phyloP scores from a whole-genome alignment of 2,329 filamentous ascomycete genomes.

The Beauveria pseudobassiana region DNA sequence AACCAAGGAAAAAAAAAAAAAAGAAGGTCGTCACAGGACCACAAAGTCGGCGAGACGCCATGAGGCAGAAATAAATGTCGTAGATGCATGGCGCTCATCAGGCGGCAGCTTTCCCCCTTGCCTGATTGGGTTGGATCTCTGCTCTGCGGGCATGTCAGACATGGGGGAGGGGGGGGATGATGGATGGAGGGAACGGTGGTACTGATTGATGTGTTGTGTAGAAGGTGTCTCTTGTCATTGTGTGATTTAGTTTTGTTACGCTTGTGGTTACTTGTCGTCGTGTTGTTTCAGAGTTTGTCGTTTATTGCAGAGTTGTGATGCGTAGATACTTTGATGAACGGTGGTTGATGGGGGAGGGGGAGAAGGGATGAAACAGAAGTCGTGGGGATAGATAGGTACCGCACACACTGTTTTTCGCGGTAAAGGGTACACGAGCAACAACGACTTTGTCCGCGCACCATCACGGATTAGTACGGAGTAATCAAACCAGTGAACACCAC shows the following conservation, averaged over 20 bases:
- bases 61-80: background rate
- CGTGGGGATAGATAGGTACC: background rate
- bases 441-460: background rate
- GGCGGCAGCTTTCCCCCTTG: slow-evolving; percentile 9
- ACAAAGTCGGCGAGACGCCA: background rate
- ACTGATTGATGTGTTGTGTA: too few relatives aligned
- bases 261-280: too few relatives aligned
- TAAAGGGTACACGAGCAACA: background rate
- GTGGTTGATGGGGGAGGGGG: background rate
- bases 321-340: too few relatives aligned
- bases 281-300: too few relatives aligned
- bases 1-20: too few relatives aligned
- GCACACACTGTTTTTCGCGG: background rate
- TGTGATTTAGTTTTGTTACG: too few relatives aligned
- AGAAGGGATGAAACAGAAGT: too few relatives aligned
- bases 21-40: background rate
- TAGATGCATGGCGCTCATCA: slow-evolving; percentile 14
- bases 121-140: slow-evolving; percentile 14
- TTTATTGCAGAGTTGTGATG: too few relatives aligned
- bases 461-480: background rate
- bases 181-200: too few relatives aligned
- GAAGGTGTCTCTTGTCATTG: too few relatives aligned
- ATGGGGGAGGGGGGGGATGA: background rate
- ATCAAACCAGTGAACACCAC: background rate
- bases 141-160: slow-evolving; percentile 2